A percentile compares a stretch with the other conserved stretches of the same genome.
Conservation (phyloP, 257 asterid species). For the Fraxinus americana region DNA sequence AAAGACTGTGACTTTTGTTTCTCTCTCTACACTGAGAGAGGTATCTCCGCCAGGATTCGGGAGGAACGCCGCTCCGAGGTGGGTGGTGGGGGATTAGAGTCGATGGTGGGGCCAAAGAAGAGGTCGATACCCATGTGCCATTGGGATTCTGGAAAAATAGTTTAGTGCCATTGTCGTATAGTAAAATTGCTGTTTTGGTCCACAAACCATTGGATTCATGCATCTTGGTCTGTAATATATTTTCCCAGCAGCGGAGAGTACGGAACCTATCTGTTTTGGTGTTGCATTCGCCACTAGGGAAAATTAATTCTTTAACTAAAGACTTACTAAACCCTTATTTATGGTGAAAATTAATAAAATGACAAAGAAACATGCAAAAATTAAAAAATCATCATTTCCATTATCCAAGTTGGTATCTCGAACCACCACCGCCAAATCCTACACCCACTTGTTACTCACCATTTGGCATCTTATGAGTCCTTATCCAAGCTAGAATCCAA, state of each 20-base stretch:
- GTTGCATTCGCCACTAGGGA: too few relatives aligned
- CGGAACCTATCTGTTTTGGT: too few relatives aligned
- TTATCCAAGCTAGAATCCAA: too few relatives aligned
- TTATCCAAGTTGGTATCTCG: too few relatives aligned
- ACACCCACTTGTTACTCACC: too few relatives aligned
- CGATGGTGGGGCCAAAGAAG: slow-evolving; percentile 18
- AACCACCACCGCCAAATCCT: too few relatives aligned
- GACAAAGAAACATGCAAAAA: too few relatives aligned
- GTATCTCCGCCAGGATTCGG: slow-evolving; percentile 37
- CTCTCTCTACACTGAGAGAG: slow-evolving; percentile 27
- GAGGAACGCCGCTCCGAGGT: background rate
- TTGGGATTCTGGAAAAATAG: slow-evolving; percentile 22
- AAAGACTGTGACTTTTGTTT: background rate
- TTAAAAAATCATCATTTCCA: too few relatives aligned
- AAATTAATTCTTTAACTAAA: too few relatives aligned
- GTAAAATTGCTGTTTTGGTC: background rate
- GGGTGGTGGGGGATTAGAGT: background rate
- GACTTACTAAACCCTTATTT: too few relatives aligned
- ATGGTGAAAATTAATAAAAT: too few relatives aligned
- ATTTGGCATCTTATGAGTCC: too few relatives aligned
- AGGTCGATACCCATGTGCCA: slow-evolving; percentile 20
- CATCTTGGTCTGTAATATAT: background rate
- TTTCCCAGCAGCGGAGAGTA: background rate
- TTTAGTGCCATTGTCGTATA: background rate
- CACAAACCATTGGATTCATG: background rate